Base-by-base conservation (phyloP, 2,329 filamentous ascomycete genomes). In the Endoconidiophora polonica region DNA sequence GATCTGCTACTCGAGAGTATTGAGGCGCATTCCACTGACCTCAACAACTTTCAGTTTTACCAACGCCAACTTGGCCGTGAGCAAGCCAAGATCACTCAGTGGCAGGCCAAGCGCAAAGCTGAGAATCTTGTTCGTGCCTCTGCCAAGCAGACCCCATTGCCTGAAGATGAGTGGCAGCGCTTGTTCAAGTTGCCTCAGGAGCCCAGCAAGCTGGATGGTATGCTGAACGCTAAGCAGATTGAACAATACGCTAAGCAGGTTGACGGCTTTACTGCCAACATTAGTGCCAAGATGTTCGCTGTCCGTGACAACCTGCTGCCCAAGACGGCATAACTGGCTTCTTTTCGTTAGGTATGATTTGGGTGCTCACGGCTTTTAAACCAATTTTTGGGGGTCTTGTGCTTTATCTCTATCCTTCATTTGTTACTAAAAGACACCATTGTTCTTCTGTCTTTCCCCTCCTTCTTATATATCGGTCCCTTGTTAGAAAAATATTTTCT, bases 31-130 rank as follows among this genome's bases (percentile, higher is more conserved):
- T 91, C 96, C 71, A 94, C 88, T 54, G 91, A 98, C 68, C 83
- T 94, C 65, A 96, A 96, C 79, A 98, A 98, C 76, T 91, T 93
- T 72, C 88, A 95, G 67, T 79, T 77, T 76, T 95, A 95, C 73
- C 87, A 95, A 70, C 79, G 91, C 61, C 87, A 93, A 62, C 75
- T 96, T 52, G 83, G 81, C 49, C 85, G 91, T 59, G 91, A 98
- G 71, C 91, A 98, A 71, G 71, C 83, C 60, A 98, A 96, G 77
- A 95, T 98, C 60, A 81, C 85, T 50, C 83, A 87, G 57, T 98
- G 91, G 91, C 90, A 96, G 70, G 71, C 81, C 55, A 96, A 98
- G 79, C 83, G 91, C 63, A 94, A 94, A 73, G 81, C 86, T 14
- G 91, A 98, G 76, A 98, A 98, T 63, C 81, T 83, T 26, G 82